Evolutionary conservation across 768 basidiomycete species (phyloP).

Genomic region (Boletus vinaceobasis): DNA sequence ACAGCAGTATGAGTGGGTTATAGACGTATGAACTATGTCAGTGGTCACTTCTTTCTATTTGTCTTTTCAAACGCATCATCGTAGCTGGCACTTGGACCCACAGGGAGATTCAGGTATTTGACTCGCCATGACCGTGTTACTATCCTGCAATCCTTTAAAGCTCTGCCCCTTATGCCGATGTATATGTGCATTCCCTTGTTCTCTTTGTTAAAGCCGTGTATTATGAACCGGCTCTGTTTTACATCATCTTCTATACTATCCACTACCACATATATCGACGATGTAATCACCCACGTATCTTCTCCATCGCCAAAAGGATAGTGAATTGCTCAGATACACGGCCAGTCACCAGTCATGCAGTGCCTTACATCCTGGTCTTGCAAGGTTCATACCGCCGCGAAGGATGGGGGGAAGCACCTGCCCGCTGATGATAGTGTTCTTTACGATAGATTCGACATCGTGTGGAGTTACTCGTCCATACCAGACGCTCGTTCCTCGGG

Average conservation of each 20-base stretch:
- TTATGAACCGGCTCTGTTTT: slow-evolving; percentile 3
- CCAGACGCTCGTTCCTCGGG: slow-evolving; percentile 83
- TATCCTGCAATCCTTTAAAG: slow-evolving; percentile 2
- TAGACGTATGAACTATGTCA: slow-evolving; percentile 10
- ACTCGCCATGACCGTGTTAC: slow-evolving; percentile 3
- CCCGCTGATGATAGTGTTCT: slow-evolving; percentile 83
- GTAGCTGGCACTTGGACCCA: slow-evolving; percentile 19
- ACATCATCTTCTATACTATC: slow-evolving; percentile 19
- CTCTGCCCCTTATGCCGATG: slow-evolving; percentile 1
- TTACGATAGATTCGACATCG: slow-evolving; percentile 81
- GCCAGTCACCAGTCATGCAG: slow-evolving; percentile 68
- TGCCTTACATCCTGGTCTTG: slow-evolving; percentile 60
- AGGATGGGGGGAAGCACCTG: slow-evolving; percentile 81
- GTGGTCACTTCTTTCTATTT: slow-evolving; percentile 8
- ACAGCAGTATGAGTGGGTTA: slow-evolving; percentile 27
- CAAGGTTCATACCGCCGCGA: slow-evolving; percentile 81
- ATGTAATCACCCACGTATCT: slow-evolving; percentile 21
- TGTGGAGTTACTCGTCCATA: slow-evolving; percentile 92
- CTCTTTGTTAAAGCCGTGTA: slow-evolving; percentile 8
- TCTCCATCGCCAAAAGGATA: background rate
- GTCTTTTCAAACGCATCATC: background rate
- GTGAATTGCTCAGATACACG: background rate
- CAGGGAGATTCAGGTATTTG: slow-evolving; percentile 20
- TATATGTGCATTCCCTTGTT: slow-evolving; percentile 4
- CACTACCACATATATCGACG: slow-evolving; percentile 25